Conservation (phyloP, 2,329 filamentous ascomycete species). For the Apiospora koreana region DNA sequence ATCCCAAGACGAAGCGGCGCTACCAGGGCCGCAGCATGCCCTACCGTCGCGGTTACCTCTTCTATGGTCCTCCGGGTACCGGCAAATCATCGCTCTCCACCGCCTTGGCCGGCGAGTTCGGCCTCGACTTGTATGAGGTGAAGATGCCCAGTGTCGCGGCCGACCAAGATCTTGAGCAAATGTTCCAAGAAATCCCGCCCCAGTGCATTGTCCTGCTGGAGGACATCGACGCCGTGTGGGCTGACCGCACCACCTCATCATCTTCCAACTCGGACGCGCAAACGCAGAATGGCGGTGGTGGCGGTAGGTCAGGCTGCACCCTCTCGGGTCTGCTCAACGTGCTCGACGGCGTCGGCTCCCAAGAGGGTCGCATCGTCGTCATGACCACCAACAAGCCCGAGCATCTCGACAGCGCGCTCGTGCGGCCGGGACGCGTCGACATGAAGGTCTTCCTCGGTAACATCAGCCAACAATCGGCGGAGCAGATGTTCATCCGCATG, state of each 20-base stretch:
- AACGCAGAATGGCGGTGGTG: slow-evolving; percentile 10
- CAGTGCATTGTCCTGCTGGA: slow-evolving; percentile 58
- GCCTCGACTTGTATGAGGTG: slow-evolving; percentile 54
- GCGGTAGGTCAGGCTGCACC: slow-evolving; percentile 43
- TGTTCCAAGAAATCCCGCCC: slow-evolving; percentile 53
- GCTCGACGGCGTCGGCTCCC: slow-evolving; percentile 64
- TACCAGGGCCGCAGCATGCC: slow-evolving; percentile 68
- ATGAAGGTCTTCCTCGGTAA: slow-evolving; percentile 50
- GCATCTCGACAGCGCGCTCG: slow-evolving; percentile 57
- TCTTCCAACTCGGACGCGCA: slow-evolving; percentile 21
- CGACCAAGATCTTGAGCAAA: slow-evolving; percentile 50
- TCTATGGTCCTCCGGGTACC: slow-evolving; percentile 34
- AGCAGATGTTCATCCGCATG: slow-evolving; percentile 39
- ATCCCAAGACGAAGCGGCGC: slow-evolving; percentile 48
- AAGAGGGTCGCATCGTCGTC: slow-evolving; percentile 65
- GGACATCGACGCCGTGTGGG: slow-evolving; percentile 49
- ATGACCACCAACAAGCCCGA: slow-evolving; percentile 68
- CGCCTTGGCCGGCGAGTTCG: slow-evolving; percentile 51
- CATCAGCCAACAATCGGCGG: slow-evolving; percentile 34
- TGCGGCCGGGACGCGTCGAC: slow-evolving; percentile 63
- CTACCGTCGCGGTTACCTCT: slow-evolving; percentile 50
- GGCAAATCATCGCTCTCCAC: slow-evolving; percentile 48
- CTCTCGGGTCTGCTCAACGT: slow-evolving; percentile 63
- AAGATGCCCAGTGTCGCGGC: slow-evolving; percentile 41
- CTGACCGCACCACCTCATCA: not conserved